These are phyloP conservation scores for Lactarius pseudohatsudake DNA, from an alignment of 768 basidiomycete species.

Conservation along the genomic window DNA sequence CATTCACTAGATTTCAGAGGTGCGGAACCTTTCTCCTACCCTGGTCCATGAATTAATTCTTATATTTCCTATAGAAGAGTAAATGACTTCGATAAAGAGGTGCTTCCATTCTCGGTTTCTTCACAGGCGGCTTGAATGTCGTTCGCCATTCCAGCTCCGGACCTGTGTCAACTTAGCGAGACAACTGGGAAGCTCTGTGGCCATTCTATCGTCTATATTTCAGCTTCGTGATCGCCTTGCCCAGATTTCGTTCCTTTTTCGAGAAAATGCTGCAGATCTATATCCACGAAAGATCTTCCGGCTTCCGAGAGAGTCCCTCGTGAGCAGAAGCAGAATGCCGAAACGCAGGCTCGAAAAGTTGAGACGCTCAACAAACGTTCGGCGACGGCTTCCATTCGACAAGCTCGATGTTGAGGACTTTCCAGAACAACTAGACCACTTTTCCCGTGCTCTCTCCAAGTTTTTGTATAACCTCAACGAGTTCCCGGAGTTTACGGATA, in stretches of 20 bases:
- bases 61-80: neutral
- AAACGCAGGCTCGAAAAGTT: neutral
- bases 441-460: too few species aligned
- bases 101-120: constrained; percentile 31
- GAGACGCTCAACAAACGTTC: neutral
- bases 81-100: neutral
- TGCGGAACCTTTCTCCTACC: neutral
- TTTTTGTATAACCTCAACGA: too few species aligned
- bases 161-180: constrained; percentile 74
- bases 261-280: constrained; percentile 36
- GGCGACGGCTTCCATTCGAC: neutral
- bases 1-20: neutral
- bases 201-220: constrained; percentile 53
- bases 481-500: too few species aligned
- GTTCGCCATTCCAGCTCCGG: constrained; percentile 48
- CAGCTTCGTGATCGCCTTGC: constrained; percentile 39
- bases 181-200: constrained; percentile 73
- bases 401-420: constrained; percentile 1
- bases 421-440: constrained; percentile 48
- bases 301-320: constrained; percentile 31
- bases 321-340: constrained; percentile 35
- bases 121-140: constrained; percentile 3
- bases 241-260: constrained; percentile 66
- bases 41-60: neutral
- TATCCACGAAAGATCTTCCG: too few species aligned